phyloP scores from a whole-genome alignment of 306 rosid genomes.

The Vigna mungo region DNA sequence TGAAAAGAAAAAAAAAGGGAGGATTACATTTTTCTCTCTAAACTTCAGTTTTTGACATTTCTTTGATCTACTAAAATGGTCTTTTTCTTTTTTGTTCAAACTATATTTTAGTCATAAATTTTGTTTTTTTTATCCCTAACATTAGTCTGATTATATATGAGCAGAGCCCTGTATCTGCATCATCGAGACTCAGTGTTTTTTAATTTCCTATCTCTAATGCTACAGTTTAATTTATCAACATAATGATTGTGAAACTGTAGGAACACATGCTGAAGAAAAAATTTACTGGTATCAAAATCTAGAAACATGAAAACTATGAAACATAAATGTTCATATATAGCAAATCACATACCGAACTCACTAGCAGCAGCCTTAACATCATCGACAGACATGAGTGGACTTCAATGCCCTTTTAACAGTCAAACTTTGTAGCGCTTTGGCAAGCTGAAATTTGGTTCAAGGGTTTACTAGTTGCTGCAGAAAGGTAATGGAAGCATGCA shows the following conservation, averaged over 20 bases:
- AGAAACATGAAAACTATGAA: neutral
- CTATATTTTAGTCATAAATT: neutral
- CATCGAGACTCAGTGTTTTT: too few species aligned
- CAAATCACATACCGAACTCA: conserved; percentile 51
- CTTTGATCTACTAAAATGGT: neutral
- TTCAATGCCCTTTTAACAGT: neutral
- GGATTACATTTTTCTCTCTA: neutral
- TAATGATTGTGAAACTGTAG: neutral
- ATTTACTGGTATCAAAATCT: neutral
- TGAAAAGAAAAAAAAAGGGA: neutral
- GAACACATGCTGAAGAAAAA: neutral
- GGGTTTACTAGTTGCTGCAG: neutral
- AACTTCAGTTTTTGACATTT: neutral
- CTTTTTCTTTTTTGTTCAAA: neutral
- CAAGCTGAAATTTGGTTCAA: conserved; percentile 27
- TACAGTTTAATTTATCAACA: neutral
- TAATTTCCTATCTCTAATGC: neutral
- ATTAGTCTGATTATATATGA: too few species aligned
- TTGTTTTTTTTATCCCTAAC: neutral
- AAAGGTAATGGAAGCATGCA: conserved; percentile 6
- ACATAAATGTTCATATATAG: neutral
- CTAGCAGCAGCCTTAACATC: conserved; percentile 37
- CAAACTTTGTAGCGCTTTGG: conserved; percentile 9
- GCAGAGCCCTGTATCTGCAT: too few species aligned
- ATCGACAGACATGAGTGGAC: conserved; percentile 10